Conservation (phyloP, 176 grass and related monocot species). For the Pontederia paniculata region DNA sequence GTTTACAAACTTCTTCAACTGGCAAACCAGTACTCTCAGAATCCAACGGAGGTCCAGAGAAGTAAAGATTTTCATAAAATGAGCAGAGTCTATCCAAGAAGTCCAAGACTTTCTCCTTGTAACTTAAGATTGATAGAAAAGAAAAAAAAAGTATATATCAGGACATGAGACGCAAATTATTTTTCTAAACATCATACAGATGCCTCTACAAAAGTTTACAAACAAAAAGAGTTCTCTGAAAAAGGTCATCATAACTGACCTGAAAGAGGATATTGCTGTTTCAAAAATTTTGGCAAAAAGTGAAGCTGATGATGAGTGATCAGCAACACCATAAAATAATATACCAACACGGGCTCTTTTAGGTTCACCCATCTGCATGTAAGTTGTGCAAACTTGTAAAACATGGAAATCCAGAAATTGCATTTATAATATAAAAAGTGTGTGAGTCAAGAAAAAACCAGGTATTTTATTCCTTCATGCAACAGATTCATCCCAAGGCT, state of each 20-base stretch:
- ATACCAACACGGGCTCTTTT: slow-evolving; percentile 74
- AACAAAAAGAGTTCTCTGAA: background rate
- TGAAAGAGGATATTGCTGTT: slow-evolving; percentile 61
- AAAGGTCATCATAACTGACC: slow-evolving; percentile 30
- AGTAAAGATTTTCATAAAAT: slow-evolving; percentile 60
- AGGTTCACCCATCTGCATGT: slow-evolving; percentile 53
- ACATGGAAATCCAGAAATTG: background rate
- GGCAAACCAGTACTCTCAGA: slow-evolving; percentile 32
- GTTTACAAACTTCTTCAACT: slow-evolving; percentile 56
- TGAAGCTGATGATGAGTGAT: slow-evolving; percentile 37
- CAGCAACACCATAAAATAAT: slow-evolving; percentile 41
- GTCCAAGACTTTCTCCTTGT: slow-evolving; percentile 61
- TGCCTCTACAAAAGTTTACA: too few relatives aligned
- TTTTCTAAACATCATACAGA: too few relatives aligned
- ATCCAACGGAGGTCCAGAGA: slow-evolving; percentile 28
- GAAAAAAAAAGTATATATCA: slow-evolving; percentile 19
- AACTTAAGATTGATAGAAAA: slow-evolving; percentile 30
- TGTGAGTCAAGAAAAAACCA: slow-evolving; percentile 34
- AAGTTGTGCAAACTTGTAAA: slow-evolving; percentile 18
- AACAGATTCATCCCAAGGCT: slow-evolving; percentile 65
- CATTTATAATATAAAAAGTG: slow-evolving; percentile 1
- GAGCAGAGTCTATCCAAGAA: slow-evolving; percentile 66
- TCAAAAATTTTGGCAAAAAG: slow-evolving; percentile 66
- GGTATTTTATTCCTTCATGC: slow-evolving; percentile 57
- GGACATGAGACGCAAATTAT: slow-evolving; percentile 8